Conservation (phyloP, 352 stramenopile species). For the Lagenidium sp. region DNA sequence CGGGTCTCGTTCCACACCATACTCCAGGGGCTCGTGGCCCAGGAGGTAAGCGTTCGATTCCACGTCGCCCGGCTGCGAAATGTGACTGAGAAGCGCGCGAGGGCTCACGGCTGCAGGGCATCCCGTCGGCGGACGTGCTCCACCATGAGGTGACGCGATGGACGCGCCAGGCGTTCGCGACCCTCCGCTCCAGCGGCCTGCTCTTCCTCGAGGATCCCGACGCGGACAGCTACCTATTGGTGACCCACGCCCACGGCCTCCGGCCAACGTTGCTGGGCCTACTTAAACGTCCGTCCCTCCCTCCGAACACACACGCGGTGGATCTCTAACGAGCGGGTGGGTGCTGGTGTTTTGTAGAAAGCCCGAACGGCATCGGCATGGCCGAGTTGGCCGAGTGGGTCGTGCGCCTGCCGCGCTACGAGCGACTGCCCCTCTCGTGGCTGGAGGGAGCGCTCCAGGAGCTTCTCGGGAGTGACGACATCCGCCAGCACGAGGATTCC, state of each 20-base stretch:
- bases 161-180: slow-evolving; percentile 34
- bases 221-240: slow-evolving; percentile 39
- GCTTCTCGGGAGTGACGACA: slow-evolving; percentile 16
- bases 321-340: too few relatives aligned
- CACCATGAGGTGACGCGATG: slow-evolving; percentile 8
- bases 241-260: slow-evolving; percentile 37
- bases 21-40: too few relatives aligned
- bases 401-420: slow-evolving; percentile 34
- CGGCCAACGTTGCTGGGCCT: slow-evolving; percentile 31
- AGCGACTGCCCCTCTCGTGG: slow-evolving; percentile 38
- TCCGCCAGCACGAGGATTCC: slow-evolving; percentile 24
- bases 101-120: too few relatives aligned
- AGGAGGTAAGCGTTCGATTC: too few relatives aligned
- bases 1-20: too few relatives aligned
- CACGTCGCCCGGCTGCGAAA: too few relatives aligned
- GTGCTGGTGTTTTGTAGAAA: too few relatives aligned
- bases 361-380: slow-evolving; percentile 20
- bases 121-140: neutral
- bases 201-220: slow-evolving; percentile 49
- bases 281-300: slow-evolving; percentile 27
- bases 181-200: slow-evolving; percentile 29
- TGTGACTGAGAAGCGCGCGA: too few relatives aligned
- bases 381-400: slow-evolving; percentile 38
- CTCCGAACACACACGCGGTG: neutral
- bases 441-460: slow-evolving; percentile 28